These are phyloP conservation scores for Amesomyces nigricolor DNA, from an alignment of 2,329 filamentous ascomycete genomes.

Conservation along the genomic window DNA sequence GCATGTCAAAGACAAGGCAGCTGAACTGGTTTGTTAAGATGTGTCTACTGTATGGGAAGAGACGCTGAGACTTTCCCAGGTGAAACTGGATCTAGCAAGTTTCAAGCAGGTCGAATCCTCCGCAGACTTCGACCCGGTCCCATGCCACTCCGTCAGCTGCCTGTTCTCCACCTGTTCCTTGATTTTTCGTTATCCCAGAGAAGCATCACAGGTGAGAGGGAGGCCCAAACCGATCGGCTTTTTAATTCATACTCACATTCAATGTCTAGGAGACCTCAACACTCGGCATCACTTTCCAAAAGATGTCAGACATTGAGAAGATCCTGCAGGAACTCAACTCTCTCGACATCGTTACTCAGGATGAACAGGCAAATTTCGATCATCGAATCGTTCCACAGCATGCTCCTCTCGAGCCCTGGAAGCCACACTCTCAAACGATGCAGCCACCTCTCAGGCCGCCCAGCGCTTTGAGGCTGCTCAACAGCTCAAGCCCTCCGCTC, in stretches of 20 bases:
- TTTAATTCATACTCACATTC: not conserved
- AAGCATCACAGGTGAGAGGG: conserved; percentile 2
- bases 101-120: conserved; percentile 9
- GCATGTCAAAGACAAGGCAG: conserved; percentile 26
- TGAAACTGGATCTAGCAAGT: conserved; percentile 20
- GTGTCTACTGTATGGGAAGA: no score
- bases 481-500: conserved; percentile 5
- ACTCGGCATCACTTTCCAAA: conserved; percentile 15
- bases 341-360: conserved; percentile 10
- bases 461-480: not conserved
- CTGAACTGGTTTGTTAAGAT: conserved; percentile 20
- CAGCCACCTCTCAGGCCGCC: not conserved
- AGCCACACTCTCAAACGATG: not conserved
- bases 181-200: conserved; percentile 18
- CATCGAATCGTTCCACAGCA: not conserved
- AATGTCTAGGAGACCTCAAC: conserved; percentile 3
- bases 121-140: not conserved
- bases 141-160: conserved; percentile 11
- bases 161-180: conserved; percentile 9
- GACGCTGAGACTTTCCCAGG: conserved; percentile 2
- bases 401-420: not conserved
- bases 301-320: conserved; percentile 13
- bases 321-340: conserved; percentile 15
- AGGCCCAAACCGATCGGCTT: not conserved
- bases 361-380: not conserved